phyloP scores from a whole-genome alignment of 1,284 basidiomycete species.

The Sanghuangporus weigelae region DNA sequence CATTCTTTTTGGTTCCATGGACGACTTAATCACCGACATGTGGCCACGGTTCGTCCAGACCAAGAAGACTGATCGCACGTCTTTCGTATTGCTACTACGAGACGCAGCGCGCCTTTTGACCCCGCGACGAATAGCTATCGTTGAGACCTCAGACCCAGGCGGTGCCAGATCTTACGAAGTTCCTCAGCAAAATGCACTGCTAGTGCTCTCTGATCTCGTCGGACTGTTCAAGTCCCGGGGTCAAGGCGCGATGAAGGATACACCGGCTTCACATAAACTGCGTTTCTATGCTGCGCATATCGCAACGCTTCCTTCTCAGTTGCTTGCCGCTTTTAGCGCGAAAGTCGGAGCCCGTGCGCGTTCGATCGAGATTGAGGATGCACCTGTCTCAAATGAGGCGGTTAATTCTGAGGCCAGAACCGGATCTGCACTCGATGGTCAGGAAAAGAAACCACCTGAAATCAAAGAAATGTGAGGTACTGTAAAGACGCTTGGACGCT shows the following conservation, averaged over 20 bases:
- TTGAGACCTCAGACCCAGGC: neutral
- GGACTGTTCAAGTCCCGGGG: slow-evolving; percentile 29
- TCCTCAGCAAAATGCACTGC: slow-evolving; percentile 36
- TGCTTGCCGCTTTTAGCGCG: slow-evolving; percentile 11
- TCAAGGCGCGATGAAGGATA: neutral
- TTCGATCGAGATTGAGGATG: slow-evolving; percentile 1
- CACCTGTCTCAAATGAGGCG: neutral
- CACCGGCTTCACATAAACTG: slow-evolving; percentile 37
- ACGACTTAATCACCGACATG: slow-evolving; percentile 48
- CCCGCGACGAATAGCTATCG: slow-evolving; percentile 39
- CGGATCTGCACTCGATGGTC: neutral
- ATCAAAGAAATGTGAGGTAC: neutral
- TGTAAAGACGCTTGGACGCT: too few relatives aligned
- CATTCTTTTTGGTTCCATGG: slow-evolving; percentile 41
- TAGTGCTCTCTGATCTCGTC: slow-evolving; percentile 49
- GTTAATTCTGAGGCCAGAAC: neutral
- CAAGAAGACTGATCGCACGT: slow-evolving; percentile 28
- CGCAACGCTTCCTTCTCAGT: slow-evolving; percentile 34
- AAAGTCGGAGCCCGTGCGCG: slow-evolving; percentile 9
- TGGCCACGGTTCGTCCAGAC: slow-evolving; percentile 38
- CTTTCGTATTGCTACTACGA: slow-evolving; percentile 46
- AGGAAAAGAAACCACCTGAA: neutral
- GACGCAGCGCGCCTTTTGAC: slow-evolving; percentile 48
- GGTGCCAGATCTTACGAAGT: slow-evolving; percentile 21
- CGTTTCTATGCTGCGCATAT: slow-evolving; percentile 54